phyloP scores from a whole-genome alignment of 805 yeast genomes.

The Jamesozyma piceae region DNA sequence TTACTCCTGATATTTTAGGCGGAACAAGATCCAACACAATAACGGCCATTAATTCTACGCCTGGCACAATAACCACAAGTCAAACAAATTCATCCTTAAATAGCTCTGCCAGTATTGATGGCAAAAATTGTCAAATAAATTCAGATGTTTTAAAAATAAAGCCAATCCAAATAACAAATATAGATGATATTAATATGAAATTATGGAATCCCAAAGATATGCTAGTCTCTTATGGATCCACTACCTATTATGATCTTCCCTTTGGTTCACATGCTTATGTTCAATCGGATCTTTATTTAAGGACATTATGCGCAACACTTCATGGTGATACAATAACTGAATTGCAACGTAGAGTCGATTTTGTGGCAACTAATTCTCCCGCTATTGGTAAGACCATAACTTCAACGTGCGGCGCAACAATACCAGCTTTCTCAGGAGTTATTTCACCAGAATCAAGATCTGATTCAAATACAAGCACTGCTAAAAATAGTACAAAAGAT shows the following conservation, averaged over 20 bases:
- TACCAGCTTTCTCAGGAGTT: not conserved
- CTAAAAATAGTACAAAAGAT: not conserved
- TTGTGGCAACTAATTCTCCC: not conserved
- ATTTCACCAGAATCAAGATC: not conserved
- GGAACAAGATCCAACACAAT: not conserved
- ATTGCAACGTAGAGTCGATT: constrained; percentile 5
- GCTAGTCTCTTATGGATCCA: constrained; percentile 11
- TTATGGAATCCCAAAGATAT: constrained; percentile 14
- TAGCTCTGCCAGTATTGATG: not conserved
- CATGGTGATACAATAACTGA: constrained; percentile 15
- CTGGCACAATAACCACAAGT: not conserved
- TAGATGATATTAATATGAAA: constrained; percentile 4
- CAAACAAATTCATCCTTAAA: not conserved
- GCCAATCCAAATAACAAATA: not conserved
- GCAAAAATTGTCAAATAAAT: not conserved
- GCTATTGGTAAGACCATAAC: not conserved
- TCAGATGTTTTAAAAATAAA: not conserved
- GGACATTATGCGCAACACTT: constrained; percentile 10
- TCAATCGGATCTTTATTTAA: constrained; percentile 12
- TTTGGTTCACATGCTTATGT: constrained; percentile 10
- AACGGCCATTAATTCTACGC: not conserved
- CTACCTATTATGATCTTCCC: constrained; percentile 13
- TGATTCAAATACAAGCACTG: not conserved
- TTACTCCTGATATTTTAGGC: not conserved
- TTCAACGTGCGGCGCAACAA: too few species aligned